phyloP scores from a whole-genome alignment of 768 basidiomycete genomes.

The Phylloporus scabripes region DNA sequence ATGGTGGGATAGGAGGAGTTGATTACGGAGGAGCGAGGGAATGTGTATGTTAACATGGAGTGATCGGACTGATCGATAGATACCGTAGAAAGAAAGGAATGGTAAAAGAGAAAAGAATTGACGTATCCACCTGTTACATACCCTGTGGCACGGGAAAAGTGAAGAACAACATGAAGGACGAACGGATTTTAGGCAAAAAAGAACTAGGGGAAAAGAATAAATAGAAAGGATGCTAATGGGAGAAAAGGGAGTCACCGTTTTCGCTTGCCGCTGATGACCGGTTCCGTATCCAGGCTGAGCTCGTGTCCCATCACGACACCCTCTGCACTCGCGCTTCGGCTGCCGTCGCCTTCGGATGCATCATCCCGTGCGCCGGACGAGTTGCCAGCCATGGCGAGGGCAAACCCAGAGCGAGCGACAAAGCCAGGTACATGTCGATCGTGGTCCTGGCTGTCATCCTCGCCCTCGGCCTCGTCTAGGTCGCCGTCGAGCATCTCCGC shows the following conservation, averaged over 20 bases:
- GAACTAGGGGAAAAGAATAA: background rate
- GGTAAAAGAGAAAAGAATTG: background rate
- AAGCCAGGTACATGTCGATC: constrained; percentile 2
- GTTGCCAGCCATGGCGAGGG: constrained; percentile 9
- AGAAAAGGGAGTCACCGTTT: constrained; percentile 12
- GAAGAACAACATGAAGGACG: background rate
- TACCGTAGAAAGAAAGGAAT: constrained; percentile 6
- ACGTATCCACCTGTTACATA: constrained; percentile 6
- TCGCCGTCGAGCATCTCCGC: constrained; percentile 28
- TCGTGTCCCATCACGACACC: constrained; percentile 2
- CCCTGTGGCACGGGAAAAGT: constrained; percentile 6
- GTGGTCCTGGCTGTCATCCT: constrained; percentile 8
- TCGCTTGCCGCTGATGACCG: constrained; percentile 21
- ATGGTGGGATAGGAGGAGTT: background rate
- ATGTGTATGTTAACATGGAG: background rate
- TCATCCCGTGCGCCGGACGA: constrained; percentile 14
- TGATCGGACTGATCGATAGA: constrained; percentile 4
- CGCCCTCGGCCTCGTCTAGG: constrained; percentile 12
- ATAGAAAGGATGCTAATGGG: background rate
- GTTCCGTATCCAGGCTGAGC: constrained; percentile 2
- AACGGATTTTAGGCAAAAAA: background rate
- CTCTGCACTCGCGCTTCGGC: constrained; percentile 18
- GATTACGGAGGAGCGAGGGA: background rate
- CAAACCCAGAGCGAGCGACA: constrained; percentile 15
- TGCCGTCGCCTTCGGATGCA: constrained; percentile 18